Evolutionary conservation across 2,329 filamentous ascomycete genomes (phyloP), one percentile per base, ranked within the genome.

Genomic region (Eutypa lata): DNA sequence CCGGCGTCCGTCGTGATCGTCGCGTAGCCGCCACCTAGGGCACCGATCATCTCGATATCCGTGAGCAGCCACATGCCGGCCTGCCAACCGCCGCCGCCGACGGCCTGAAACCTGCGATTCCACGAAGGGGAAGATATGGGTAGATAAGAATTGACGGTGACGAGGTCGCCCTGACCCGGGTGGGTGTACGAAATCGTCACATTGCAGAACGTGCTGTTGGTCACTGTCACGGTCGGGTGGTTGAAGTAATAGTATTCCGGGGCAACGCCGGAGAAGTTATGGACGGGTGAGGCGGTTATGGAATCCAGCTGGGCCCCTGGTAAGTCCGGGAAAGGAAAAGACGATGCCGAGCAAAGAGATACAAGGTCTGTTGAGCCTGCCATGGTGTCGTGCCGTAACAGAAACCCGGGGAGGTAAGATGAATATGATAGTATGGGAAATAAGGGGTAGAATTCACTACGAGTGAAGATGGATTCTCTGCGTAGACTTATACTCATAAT

Each of bases 111-210:
- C 6, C 51, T 31, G n/a, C 40, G 44, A 21, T 53, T 53, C 51
- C 47, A 53, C 11, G 33, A 19, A 7, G 51, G 51, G 21, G 38
- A 43, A 3, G 38, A 11, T 11, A 43, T 21, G n/a, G n/a, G 38
- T 8, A 50, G 33, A 33, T 42, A 53, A 7, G 46, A 38, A 8
- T 46, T 47, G n/a, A 37, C 43, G 7, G 10, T 19, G 47, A 50
- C 33, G n/a, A 14, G 42, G 42, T 53, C 35, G 1, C 45, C 37
- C 42, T 49, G 47, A 14, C 47, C 51, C 3, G 47, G 51, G 19
- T 47, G 51, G 7, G 51, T 53, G 47, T 53, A 26, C 31, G 31
- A 37, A 16, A 53, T n/a, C 6, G 51, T 46, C 14, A 53, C 47
- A 24, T 53, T 53, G 51, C 33, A 53, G 33, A 53, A 50, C 19